Base-by-base conservation (phyloP, 768 basidiomycete genomes). In the Calocybe gangraenosa region DNA sequence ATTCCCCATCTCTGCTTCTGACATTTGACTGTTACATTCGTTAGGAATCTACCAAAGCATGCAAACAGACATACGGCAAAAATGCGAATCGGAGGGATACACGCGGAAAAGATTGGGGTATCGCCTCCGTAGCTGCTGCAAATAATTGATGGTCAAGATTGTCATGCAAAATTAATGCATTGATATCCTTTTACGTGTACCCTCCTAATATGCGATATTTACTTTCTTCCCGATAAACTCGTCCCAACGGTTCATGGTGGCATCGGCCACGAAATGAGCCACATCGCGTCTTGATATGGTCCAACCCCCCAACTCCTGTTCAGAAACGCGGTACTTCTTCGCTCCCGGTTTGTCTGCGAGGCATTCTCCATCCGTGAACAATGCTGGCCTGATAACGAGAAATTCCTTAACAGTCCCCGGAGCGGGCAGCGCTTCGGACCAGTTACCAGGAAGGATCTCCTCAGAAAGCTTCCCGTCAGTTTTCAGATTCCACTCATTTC, bases 231-330 rank as follows among this genome's bases (percentile, higher is more conserved):
- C 74, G 48, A 68, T 61, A 66, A 68, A 81, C 41, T 77, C 65
- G 6, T 68, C 56, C 84, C 84, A 82, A 15, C 70, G 56, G 40
- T 64, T 62, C 17, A 69, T 33, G 15, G 73, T 53, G 0, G 61
- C 67, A 38, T 82, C 73, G 3, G 70, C 74, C 11, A 86, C 55
- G 59, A 85, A 85, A 64, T 85, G 81, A 0, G 76, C 79, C 1
- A 82, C 79, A 55, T 87, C 84, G 53, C 65, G 69, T 54, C 83
- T 70, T 30, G 82, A 81, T 3, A 87, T 56, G n/a, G 73, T 74
- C 55, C 70, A 85, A 3, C 65, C 66, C 2, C 60, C 58, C 9
- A 77, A 9, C n/a, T 78, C 70, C 14, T 58, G 64, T 23, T 69
- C 74, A 10, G 61, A 65, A 8, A 71, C 70, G 17, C 65, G 54